Evolutionary conservation across 371 early-diverging fungal species (phyloP), one percentile per base, ranked within the genome.

Genomic region (Saksenaea oblongispora): DNA sequence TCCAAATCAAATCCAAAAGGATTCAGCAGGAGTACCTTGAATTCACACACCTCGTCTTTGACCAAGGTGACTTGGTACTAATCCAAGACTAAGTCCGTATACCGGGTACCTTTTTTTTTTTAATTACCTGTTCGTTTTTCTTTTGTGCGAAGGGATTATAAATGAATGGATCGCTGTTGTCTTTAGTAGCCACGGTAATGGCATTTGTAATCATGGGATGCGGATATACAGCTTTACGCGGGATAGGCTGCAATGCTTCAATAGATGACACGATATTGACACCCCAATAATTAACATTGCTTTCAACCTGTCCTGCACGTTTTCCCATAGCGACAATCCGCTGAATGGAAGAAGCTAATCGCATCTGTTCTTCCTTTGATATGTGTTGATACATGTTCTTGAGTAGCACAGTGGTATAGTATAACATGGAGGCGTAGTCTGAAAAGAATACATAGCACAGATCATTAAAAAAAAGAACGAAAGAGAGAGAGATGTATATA

Each of bases 1-100:
- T 92, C 92, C 47, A 94, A 68, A 62, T 91, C 92, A 67, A 94
- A 91, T 11, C 87, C 85, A 74, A 91, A 93, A 4, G 92, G 92
- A 67, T 94, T 94, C 3, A 87, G 75, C 28, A 94, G 69, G 0
- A 81, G 81, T 1, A 93, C 84, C 55, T 88, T 87, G 66, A 92
- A 89, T 42, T 88, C 86, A 3, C 86, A 84, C 0, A 83, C 58
- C 62, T 94, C 94, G 57, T 84, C 79, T 22, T 88, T 85, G 1
- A 91, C 86, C 4, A 91, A 65, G 10, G 78, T 62, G 11, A 73
- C 63, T 44, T 75, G 72, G 31, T 65, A 70, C 78, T 76, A 53
- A 5, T 51, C 4, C 7, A 62, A 28, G 14, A 61, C 11, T 26
- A 44, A 26, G 22, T 28, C 15, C 17, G 39, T 22, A 27, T 60